Conservation (phyloP, 768 basidiomycete genomes). For the Mycena epipterygia region DNA sequence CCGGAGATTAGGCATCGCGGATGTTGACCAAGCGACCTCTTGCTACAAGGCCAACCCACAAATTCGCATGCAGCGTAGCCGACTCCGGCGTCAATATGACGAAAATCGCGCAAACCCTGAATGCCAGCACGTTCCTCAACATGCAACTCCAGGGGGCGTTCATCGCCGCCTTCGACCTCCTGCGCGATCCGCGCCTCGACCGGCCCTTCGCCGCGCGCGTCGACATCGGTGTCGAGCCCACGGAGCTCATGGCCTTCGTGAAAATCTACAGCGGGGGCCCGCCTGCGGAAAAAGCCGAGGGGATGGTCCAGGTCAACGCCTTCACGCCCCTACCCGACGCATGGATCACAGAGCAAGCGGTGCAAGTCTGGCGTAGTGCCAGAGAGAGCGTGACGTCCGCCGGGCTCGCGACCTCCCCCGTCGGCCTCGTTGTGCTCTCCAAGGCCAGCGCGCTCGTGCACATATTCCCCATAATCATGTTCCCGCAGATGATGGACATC, state of each 20-base stretch:
- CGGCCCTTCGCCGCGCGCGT: slow-evolving; percentile 14
- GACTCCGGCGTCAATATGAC: slow-evolving; percentile 26
- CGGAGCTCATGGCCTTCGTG: slow-evolving; percentile 17
- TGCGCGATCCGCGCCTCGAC: slow-evolving; percentile 20
- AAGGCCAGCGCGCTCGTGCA: slow-evolving; percentile 24
- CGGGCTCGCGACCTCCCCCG: slow-evolving; percentile 17
- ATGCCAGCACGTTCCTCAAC: slow-evolving; percentile 28
- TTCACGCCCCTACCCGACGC: slow-evolving; percentile 26
- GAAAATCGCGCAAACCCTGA: slow-evolving; percentile 22
- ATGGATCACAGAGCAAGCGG: slow-evolving; percentile 10
- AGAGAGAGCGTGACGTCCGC: slow-evolving; percentile 13
- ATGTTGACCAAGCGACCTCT: slow-evolving; percentile 8
- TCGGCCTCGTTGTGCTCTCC: slow-evolving; percentile 27
- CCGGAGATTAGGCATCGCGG: slow-evolving; percentile 4
- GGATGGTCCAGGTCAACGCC: slow-evolving; percentile 31
- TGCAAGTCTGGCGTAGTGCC: slow-evolving; percentile 15
- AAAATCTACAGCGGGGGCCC: slow-evolving; percentile 12
- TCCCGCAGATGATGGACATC: slow-evolving; percentile 22
- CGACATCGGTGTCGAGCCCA: slow-evolving; percentile 31
- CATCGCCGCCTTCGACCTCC: slow-evolving; percentile 26
- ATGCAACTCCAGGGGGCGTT: slow-evolving; percentile 22
- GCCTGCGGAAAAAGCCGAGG: not conserved
- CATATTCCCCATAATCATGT: slow-evolving; percentile 16
- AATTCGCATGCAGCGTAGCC: slow-evolving; percentile 18
- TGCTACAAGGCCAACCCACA: slow-evolving; percentile 25